Percentiles rank a stretch among this genome's conserved stretches.
phyloP scores from a whole-genome alignment of 148 eudicot genomes.

The Nepenthes mirabilis region DNA sequence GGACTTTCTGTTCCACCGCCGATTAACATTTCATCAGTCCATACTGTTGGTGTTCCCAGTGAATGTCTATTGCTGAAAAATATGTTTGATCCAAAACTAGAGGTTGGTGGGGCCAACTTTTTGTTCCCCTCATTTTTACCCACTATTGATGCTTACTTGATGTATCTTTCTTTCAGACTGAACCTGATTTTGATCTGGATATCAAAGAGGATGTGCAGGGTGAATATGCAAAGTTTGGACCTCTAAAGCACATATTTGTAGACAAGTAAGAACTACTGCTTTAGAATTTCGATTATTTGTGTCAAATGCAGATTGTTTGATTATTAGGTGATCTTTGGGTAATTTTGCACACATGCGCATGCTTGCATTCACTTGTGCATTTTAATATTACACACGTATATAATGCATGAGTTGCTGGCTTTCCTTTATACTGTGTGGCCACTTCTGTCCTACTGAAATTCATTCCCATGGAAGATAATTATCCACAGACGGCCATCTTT shows the following conservation, averaged over 20 bases:
- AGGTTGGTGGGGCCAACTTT: slow-evolving; percentile 34
- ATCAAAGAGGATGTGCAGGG: slow-evolving; percentile 74
- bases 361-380: too few species aligned
- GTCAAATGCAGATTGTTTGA: too few species aligned
- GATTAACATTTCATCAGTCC: slow-evolving; percentile 32
- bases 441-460: too few species aligned
- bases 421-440: too few species aligned
- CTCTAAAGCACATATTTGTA: slow-evolving; percentile 55
- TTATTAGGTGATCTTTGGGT: too few species aligned
- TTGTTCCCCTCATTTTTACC: slow-evolving; percentile 3
- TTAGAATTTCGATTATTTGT: too few species aligned
- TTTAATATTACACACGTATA: too few species aligned
- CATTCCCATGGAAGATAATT: too few species aligned
- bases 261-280: slow-evolving; percentile 48
- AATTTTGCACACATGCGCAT: too few species aligned
- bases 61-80: slow-evolving; percentile 80
- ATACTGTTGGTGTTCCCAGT: slow-evolving; percentile 64
- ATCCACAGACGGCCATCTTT: too few species aligned
- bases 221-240: slow-evolving; percentile 66
- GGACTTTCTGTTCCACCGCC: slow-evolving; percentile 34
- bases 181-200: slow-evolving; percentile 81
- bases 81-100: slow-evolving; percentile 79
- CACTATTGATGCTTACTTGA: neutral
- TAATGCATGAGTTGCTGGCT: too few species aligned
- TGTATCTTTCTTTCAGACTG: slow-evolving; percentile 33